Evolutionary conservation across 352 stramenopile genomes (phyloP).

Genomic region (Globisporangium takayamanum): DNA sequence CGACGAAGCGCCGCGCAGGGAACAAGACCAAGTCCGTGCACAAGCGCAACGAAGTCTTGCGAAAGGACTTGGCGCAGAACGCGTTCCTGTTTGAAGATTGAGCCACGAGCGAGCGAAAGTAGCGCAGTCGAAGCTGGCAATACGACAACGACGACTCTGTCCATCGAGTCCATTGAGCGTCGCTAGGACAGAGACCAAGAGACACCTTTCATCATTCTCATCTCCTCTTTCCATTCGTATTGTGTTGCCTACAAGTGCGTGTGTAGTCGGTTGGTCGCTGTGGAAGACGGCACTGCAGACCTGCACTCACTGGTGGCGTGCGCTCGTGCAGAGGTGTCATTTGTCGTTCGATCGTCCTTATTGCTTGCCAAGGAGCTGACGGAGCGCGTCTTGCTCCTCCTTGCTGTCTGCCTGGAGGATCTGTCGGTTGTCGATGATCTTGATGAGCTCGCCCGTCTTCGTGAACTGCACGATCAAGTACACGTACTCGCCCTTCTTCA

Average conservation of each 20-base stretch:
- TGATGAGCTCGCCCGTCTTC: constrained; percentile 86
- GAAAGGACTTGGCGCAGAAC: constrained; percentile 51
- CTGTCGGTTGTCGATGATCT: constrained; percentile 91
- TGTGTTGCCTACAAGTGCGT: too few relatives aligned
- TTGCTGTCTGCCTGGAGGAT: constrained; percentile 66
- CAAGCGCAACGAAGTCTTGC: constrained; percentile 48
- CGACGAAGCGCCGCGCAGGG: constrained; percentile 36
- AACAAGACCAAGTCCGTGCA: constrained; percentile 41
- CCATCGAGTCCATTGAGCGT: not conserved
- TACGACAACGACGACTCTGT: not conserved
- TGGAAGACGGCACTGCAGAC: too few relatives aligned
- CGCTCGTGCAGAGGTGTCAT: too few relatives aligned
- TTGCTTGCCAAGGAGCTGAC: constrained; percentile 66
- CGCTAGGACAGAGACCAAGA: too few relatives aligned
- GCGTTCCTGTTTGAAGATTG: constrained; percentile 65
- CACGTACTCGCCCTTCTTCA: constrained; percentile 93
- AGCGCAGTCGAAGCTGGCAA: not conserved
- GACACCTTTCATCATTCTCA: too few relatives aligned
- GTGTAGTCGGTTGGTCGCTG: too few relatives aligned
- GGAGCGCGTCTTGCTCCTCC: constrained; percentile 74
- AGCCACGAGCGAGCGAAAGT: not conserved
- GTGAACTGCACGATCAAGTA: constrained; percentile 95
- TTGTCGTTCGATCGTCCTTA: not conserved
- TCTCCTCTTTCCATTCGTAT: too few relatives aligned
- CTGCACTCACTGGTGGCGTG: too few relatives aligned